These are phyloP conservation scores for Sphagnum fallax DNA, from an alignment of 228 moss, liverwort and hornwort species.

Conservation along the genomic window DNA sequence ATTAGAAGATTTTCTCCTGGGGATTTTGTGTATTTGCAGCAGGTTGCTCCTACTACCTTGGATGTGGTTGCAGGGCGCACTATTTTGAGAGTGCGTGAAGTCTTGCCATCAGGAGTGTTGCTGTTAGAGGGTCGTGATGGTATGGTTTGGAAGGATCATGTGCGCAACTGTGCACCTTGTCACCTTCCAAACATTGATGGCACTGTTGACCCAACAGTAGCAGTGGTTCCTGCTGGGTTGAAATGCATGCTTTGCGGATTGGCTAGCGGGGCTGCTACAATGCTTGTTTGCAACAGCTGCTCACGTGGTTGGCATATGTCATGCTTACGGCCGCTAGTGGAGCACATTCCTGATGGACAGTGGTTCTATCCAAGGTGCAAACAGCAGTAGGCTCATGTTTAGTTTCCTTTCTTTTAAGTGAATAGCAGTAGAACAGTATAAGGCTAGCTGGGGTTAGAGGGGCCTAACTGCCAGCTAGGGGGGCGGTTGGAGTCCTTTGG, in stretches of 20 bases:
- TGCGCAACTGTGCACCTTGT: constrained; percentile 2
- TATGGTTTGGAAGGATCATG: constrained; percentile 2
- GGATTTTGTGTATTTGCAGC: constrained; percentile 5
- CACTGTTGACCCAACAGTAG: background rate
- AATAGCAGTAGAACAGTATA: too few species aligned
- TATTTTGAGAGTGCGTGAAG: constrained; percentile 3
- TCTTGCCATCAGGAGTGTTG: background rate
- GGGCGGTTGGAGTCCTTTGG: too few species aligned
- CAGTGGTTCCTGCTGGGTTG: background rate
- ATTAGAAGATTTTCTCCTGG: background rate
- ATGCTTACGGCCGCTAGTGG: background rate
- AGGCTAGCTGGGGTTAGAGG: too few species aligned
- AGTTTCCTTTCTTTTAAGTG: too few species aligned
- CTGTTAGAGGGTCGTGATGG: constrained; percentile 7
- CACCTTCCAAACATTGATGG: constrained; percentile 8
- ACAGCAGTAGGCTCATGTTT: too few species aligned
- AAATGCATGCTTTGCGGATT: background rate
- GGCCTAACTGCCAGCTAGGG: too few species aligned
- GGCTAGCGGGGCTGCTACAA: background rate
- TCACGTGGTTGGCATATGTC: background rate
- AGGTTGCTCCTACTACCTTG: background rate
- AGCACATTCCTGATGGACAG: background rate
- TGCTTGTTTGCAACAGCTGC: background rate
- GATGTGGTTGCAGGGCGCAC: background rate
- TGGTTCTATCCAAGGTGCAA: background rate